Conservation (phyloP, 1,139 yeast species). For the Casaregolazyma suthepensis region DNA sequence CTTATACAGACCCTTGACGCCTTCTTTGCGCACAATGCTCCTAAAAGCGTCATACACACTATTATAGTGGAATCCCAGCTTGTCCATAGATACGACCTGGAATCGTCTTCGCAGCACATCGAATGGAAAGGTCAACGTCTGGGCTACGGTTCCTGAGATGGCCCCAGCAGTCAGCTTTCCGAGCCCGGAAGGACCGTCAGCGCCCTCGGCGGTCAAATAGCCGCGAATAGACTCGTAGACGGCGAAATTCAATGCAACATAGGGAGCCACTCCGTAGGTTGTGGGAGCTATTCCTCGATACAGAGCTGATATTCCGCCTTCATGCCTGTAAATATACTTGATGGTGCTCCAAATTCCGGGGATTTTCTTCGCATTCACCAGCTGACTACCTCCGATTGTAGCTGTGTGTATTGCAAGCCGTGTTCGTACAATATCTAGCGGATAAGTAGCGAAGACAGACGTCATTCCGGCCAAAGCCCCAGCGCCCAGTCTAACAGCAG, state of each 20-base stretch:
- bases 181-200: constrained; percentile 35
- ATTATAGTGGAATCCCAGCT: constrained; percentile 72
- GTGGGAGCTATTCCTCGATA: constrained; percentile 88
- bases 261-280: constrained; percentile 90
- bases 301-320: constrained; percentile 76
- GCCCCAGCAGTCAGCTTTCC: constrained; percentile 79
- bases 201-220: constrained; percentile 32
- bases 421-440: constrained; percentile 85
- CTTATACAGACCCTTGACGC: constrained; percentile 73
- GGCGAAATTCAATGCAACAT: constrained; percentile 88
- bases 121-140: constrained; percentile 78
- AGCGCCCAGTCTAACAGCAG: constrained; percentile 57
- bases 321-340: constrained; percentile 54
- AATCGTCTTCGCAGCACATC: constrained; percentile 83
- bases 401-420: constrained; percentile 89
- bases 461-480: constrained; percentile 81
- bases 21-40: constrained; percentile 67
- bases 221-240: constrained; percentile 79
- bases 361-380: constrained; percentile 40
- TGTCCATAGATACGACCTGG: constrained; percentile 87
- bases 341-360: constrained; percentile 66
- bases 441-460: constrained; percentile 82
- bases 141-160: constrained; percentile 78
- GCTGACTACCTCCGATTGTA: constrained; percentile 35
- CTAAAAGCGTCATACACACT: constrained; percentile 66